Evolutionary conservation across 164 flowering plant genomes (phyloP), one percentile per base, ranked within the genome.

Genomic region (Sedum album): DNA sequence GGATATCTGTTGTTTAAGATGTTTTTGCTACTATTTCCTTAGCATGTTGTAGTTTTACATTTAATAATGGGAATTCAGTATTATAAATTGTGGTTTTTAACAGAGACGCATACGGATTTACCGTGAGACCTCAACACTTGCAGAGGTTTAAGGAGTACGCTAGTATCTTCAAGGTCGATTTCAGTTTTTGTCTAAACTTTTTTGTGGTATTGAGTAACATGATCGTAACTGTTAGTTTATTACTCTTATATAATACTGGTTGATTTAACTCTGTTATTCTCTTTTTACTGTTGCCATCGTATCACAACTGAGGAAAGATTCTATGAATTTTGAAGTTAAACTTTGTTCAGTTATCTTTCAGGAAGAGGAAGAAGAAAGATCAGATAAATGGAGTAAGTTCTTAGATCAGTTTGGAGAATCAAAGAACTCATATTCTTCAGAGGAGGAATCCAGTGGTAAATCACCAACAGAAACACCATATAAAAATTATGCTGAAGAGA

Each of bases 31-130:
- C 28, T 53, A 9, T 15, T 57, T 31, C 31, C 61, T 49, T 23
- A 26, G 31, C 17, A 26, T 63, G 26, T 18, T 0, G 68, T 5
- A 23, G 26, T 60, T 38, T 31, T 41, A 5, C 2, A 44, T 44
- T 64, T 20, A 15, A 46, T 21, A n/a, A 15, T 60, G 44, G 30
- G 10, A 33, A 6, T 31, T 63, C n/a, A 46, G 31, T 5, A 60
- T 21, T 66, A 7, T 21, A 14, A 66, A 25, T 25, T 31, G 23
- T 73, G 70, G 35, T 23, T 74, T 61, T 71, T 63, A 13, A 72
- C 80, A 93, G 98, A 89, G 98, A 94, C 73, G 80, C 88, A 41
- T 91, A 89, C 80, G 98, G 98, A 65, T 93, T 93, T 80, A 83
- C 97, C 69, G 80, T 93, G 77, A 92, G 97, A 76, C 96, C 98